Evolutionary conservation across 305 asterid genomes (phyloP), one percentile per base, ranked within the genome.

Genomic region (Coffea humblotiana): DNA sequence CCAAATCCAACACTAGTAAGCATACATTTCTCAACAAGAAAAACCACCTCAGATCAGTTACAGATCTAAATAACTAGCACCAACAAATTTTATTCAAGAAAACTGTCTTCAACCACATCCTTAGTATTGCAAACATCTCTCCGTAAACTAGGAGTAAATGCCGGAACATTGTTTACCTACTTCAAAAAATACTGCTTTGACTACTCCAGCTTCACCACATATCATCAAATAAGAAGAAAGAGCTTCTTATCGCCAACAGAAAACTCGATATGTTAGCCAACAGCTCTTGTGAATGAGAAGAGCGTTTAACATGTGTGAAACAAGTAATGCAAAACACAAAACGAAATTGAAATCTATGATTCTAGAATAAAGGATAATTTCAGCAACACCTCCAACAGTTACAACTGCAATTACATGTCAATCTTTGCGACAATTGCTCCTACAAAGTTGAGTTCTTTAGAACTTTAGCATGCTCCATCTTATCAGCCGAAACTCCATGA

Each of bases 41-140:
- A 83, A 83, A 25, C 72, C 86, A 79, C 77, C 81, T 70, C 72
- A 72, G 72, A 56, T 78, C 81, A 78, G 14, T 54, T 71, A 78
- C 71, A 71, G 48, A 71, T 40, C 81, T 51, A 23, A 40, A 49
- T 61, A 27, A 76, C 77, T 48, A 64, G 71, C 81, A 63, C 67
- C 84, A 77, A 65, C 70, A 77, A 40, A 77, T 52, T 58, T 54
- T 37, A 43, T 81, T 70, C 78, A 81, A 47, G n/a, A 45, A 61
- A 67, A 58, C 81, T 77, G 12, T 47, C 77, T 71, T 77, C 78
- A 51, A 49, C 81, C 78, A 77, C 74, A 58, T 40, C 77, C 82
- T 56, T 61, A 47, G 32, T 29, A 35, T 60, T 40, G 54, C 67
- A 58, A 58, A 35, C 52, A 71, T 63, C 77, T 43, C 77, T 10